Evolutionary conservation across 768 basidiomycete genomes (phyloP), one percentile per base, ranked within the genome.

Genomic region (Saitozyma sp.): DNA sequence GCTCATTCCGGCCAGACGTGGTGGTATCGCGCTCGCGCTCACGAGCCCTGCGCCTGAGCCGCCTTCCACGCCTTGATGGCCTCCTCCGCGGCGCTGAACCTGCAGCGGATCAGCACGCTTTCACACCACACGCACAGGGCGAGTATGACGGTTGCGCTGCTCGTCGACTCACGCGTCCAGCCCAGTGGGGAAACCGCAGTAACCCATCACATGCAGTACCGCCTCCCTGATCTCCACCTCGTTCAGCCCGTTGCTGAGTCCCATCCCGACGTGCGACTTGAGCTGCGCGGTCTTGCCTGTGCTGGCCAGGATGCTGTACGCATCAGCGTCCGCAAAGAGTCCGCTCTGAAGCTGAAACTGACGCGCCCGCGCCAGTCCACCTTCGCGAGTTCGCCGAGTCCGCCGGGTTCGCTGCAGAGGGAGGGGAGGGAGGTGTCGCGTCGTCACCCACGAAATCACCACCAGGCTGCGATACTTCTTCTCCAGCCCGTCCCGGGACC

Each of bases 231-330:
- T 54, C 53, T 54, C 53, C 53, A 19, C 53, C 9, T 19, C 20
- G 20, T 4, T 54, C n/a, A 54, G 39, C n/a, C 53, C 53, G 38
- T 54, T 54, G n/a, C n/a, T 38, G 1, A 54, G 10, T 7, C 53
- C 53, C 53, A 54, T 54, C 53, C 39, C 39, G 8, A 54, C 53
- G n/a, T 54, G 53, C 20, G 53, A 54, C 20, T 54, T 54, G 17
- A 54, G 17, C 38, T 54, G 53, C 20, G 14, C n/a, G 53, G 38
- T 54, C 53, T 54, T 54, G 9, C 53, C 53, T 1, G 29, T 8
- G 9, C 29, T 37, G 1, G 53, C 53, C 20, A 54, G 20, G 53
- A 54, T 54, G 39, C n/a, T 54, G 46, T 6, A 17, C 14, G 14
- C 46, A 17, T 48, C 46, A 48, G 17, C 19, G 17, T 17, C 46